These are phyloP conservation scores for Parasitella parasitica DNA, from an alignment of 371 early-diverging fungal species.

Conservation along the genomic window DNA sequence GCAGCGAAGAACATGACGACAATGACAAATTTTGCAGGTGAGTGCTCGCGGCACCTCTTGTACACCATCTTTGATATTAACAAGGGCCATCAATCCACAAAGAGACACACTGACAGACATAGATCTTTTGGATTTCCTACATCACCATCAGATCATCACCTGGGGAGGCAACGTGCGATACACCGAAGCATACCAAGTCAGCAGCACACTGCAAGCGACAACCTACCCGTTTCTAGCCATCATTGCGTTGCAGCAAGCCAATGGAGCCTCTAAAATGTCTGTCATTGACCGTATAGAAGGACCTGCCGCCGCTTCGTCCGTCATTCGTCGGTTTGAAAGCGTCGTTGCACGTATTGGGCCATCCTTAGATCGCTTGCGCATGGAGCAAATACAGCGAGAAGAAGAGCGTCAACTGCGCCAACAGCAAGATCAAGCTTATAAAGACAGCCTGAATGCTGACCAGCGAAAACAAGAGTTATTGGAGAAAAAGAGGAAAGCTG, in stretches of 20 bases:
- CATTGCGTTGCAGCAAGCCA: conserved; percentile 52
- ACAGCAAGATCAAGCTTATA: conserved; percentile 87
- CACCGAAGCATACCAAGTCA: conserved; percentile 75
- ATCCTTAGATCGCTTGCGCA: conserved; percentile 47
- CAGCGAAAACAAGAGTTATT: conserved; percentile 62
- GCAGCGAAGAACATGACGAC: conserved; percentile 82
- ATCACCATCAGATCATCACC: conserved; percentile 62
- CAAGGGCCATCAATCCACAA: too few relatives aligned
- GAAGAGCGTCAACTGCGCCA: conserved; percentile 69
- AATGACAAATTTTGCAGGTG: conserved; percentile 66
- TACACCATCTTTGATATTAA: too few relatives aligned
- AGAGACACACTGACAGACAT: conserved; percentile 62
- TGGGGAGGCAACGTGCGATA: conserved; percentile 81
- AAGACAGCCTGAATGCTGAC: conserved; percentile 75
- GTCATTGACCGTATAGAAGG: conserved; percentile 70
- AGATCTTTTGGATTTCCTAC: conserved; percentile 59
- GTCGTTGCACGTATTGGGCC: conserved; percentile 58
- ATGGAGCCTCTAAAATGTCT: conserved; percentile 46
- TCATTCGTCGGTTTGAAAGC: conserved; percentile 50
- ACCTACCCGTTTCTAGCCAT: conserved; percentile 81
- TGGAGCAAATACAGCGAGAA: conserved; percentile 67
- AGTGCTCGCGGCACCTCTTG: too few relatives aligned
- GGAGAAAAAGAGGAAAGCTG: conserved; percentile 29
- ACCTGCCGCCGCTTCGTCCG: conserved; percentile 36
- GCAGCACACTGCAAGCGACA: conserved; percentile 67